phyloP scores from a whole-genome alignment of 31 red algal genomes.

The Porphyra umbilicalis region DNA sequence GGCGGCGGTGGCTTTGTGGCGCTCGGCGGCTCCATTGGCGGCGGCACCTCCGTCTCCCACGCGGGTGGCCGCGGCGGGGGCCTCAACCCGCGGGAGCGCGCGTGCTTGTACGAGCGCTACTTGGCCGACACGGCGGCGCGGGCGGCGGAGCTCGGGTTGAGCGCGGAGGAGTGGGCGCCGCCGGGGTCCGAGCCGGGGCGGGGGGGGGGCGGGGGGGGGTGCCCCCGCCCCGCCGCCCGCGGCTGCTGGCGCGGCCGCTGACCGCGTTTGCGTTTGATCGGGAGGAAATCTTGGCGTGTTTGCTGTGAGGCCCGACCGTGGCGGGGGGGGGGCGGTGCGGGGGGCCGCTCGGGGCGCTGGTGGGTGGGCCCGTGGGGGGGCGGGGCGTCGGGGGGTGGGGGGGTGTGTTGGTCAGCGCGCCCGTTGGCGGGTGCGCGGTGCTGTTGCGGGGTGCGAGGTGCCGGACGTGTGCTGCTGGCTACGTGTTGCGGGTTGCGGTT shows the following conservation, averaged over 20 bases:
- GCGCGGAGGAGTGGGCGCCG: slow-evolving; percentile 59
- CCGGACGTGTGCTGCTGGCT: too few species aligned
- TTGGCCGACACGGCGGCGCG: slow-evolving; percentile 51
- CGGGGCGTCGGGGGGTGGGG: background rate
- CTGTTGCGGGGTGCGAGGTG: too few species aligned
- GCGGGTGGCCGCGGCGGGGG: slow-evolving; percentile 7
- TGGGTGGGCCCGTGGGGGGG: background rate
- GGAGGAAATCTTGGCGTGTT: slow-evolving; percentile 15
- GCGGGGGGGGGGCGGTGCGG: background rate
- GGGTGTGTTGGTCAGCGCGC: too few species aligned
- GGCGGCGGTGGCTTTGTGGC: background rate
- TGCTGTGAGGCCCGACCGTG: slow-evolving; percentile 1
- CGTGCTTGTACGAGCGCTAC: slow-evolving; percentile 47
- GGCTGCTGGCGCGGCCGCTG: background rate
- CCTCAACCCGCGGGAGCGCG: slow-evolving; percentile 27
- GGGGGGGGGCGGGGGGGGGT: background rate
- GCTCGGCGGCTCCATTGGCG: background rate
- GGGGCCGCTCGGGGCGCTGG: background rate
- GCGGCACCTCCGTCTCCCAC: too few species aligned
- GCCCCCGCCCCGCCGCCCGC: background rate
- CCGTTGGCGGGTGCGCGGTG: too few species aligned
- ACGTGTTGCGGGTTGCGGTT: too few species aligned
- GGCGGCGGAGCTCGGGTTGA: slow-evolving; percentile 37
- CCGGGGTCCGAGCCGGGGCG: slow-evolving; percentile 1
- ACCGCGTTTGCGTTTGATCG: slow-evolving; percentile 28